Percentiles rank a stretch among this genome's conserved stretches.
Conservation (phyloP, 352 stramenopile genomes). For the Nothophytophthora sp. region DNA sequence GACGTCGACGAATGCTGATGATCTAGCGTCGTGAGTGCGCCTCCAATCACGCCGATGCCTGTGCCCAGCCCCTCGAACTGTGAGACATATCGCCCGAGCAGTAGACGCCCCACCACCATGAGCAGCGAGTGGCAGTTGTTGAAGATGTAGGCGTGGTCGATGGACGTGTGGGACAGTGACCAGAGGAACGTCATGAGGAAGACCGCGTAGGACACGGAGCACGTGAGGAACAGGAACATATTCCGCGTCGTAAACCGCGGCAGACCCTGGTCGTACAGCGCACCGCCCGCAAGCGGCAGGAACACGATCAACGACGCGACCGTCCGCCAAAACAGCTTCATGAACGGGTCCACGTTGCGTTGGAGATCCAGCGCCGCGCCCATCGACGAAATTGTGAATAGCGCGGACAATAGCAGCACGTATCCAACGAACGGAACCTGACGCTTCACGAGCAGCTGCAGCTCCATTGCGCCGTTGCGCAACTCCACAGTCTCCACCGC, state of each 20-base stretch:
- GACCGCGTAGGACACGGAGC: constrained; percentile 68
- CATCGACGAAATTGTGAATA: constrained; percentile 80
- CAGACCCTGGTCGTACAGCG: constrained; percentile 55
- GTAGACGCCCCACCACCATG: constrained; percentile 66
- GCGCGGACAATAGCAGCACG: constrained; percentile 62
- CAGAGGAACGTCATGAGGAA: constrained; percentile 86
- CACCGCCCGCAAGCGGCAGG: constrained; percentile 52
- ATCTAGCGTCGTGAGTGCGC: constrained; percentile 74
- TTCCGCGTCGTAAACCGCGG: constrained; percentile 59
- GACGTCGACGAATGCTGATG: constrained; percentile 24
- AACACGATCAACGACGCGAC: constrained; percentile 75
- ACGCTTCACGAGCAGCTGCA: constrained; percentile 76
- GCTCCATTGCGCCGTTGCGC: constrained; percentile 57
- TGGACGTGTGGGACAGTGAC: constrained; percentile 78
- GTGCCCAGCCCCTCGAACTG: constrained; percentile 79
- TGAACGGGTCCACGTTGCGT: constrained; percentile 69
- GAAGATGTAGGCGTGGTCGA: constrained; percentile 86
- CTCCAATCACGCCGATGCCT: constrained; percentile 75
- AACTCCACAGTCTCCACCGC: constrained; percentile 74
- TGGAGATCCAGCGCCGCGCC: constrained; percentile 75
- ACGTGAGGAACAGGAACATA: constrained; percentile 69
- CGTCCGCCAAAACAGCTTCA: constrained; percentile 86
- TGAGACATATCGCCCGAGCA: constrained; percentile 63
- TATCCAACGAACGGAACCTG: constrained; percentile 80
- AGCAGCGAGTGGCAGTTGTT: constrained; percentile 88